Base-by-base conservation (phyloP, 2,329 filamentous ascomycete species). In the Metarhizium rileyi region DNA sequence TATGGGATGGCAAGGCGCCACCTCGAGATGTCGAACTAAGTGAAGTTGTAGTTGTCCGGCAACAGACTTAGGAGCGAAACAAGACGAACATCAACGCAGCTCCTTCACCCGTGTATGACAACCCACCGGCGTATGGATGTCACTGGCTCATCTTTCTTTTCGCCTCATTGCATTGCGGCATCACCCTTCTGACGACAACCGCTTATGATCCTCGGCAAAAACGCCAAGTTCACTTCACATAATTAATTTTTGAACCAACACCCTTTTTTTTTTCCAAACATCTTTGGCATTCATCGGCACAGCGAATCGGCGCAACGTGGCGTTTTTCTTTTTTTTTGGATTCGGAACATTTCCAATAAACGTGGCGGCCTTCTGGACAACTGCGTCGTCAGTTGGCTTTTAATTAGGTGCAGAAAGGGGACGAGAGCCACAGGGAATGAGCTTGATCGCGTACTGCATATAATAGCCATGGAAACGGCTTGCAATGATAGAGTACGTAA, bases 1-100 rank as follows among this genome's bases (percentile, higher is more conserved):
- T 64, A 41, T 73, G 70, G 69, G 68, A 68, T 20, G 63, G 61
- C 8, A 59, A 58, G 44, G 59, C 61, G 28, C 59, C 67, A 14
- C 64, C 63, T 23, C 62, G 66, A 54, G 69, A 74, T 49, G 68
- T 70, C 47, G 72, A 74, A 51, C 56, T 75, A 14, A 70, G 66
- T 52, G 72, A 75, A 49, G 70, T 75, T 25, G 69, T 71, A 26
- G 66, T 74, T 35, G 59, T 66, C 40, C 63, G 70, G 53, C 71
- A 61, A 62, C 54, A 46, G 44, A 47, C 33, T 22, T 44, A 46
- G 33, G 48, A 33, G 16, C 48, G 25, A 12, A 26, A 28, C n/a
- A 5, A 42, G 30, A 16, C 42, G 44, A 50, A 22, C 35, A 40
- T n/a, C 33, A 7, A 8, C 23, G 7, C 41, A 12, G 8, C 2